Evolutionary conservation across 495 filamentous ascomycete genomes (phyloP), one percentile per base, ranked within the genome.

Genomic region (Thermochaetoides thermophila): DNA sequence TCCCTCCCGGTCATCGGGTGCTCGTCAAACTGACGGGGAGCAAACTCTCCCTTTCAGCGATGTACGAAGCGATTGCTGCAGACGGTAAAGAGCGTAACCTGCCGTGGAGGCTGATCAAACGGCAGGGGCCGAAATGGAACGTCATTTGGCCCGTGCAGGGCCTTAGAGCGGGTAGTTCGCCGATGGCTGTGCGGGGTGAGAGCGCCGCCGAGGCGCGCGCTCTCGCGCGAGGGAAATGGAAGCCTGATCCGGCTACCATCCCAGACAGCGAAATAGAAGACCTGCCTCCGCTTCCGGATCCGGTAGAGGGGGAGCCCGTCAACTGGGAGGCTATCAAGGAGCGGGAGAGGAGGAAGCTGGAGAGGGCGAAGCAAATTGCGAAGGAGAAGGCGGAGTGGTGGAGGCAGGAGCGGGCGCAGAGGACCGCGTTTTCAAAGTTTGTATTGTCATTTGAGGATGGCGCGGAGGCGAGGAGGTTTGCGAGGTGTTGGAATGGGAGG

Each of bases 401-500:
- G 27, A 20, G 17, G 18, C 19, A 12, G n/a, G 14, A 13, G 14
- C 7, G 16, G 17, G 12, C n/a, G 23, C 24, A 37, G 32, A 17
- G 11, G 27, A 10, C 22, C 14, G 38, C 31, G n/a, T 49, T 35
- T 22, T 28, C 31, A 10, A 56, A 57, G 22, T 76, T 64, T 46
- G 54, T 72, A 19, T 38, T 74, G 13, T 50, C 55, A 4, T 70
- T 76, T 32, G 37, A 29, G 25, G 60, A 66, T 15, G 40, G 45
- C 7, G 44, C 47, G 11, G 69, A 74, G 45, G 67, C 69, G 14
- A 57, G 63, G 26, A 54, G 72, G 40, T 76, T 76, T 43, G 63
- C 69, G 3, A 54, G 68, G 41, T 43, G 40, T 29, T 75, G 71
- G 71, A 69, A 76, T 51, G 45, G 57, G 18, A 51, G 65, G 28